Evolutionary conservation across 2,329 filamentous ascomycete genomes (phyloP), one percentile per base, ranked within the genome.

Genomic region (Exophiala lecanii-corni): DNA sequence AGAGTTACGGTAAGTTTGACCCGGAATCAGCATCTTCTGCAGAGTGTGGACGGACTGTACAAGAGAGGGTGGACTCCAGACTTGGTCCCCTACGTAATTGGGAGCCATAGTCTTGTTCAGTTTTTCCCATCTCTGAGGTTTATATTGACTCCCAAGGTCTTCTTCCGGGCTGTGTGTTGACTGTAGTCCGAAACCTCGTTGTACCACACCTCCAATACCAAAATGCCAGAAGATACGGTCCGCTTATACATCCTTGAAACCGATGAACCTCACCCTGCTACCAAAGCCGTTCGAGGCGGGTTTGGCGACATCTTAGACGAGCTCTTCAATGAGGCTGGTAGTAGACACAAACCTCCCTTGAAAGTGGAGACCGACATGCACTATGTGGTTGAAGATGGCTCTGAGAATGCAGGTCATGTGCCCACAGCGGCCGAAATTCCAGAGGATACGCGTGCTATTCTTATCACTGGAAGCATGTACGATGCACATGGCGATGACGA

Each of bases 231-330:
- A 17, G 23, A 33, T 4, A 35, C 38, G 9, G 59, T 69, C 30
- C 66, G 67, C 49, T 69, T 71, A 57, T 62, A 80, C 41, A 74
- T 81, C 45, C 68, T 81, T 5, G 77, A 81, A 58, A 80, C 76
- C 1, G 77, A 81, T 52, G 64, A 70, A 41, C 69, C 74, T 18
- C 71, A 78, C 49, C 70, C 72, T 9, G 66, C 76, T 5, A 77
- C 73, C 1, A 57, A 71, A 34, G 55, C 63, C 13, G 64, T 70
- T 34, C 66, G 62, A n/a, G 76, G 76, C 10, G 67, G 67, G 4
- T 80, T 79, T 53, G 75, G 74, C 6, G 62, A 76, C 30, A 72
- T 80, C 17, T 57, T 79, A 7, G 66, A 78, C 47, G 52, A 64
- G 1, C 68, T 77, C 28, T 76, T 80, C 48, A 60, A 64, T 16